Base-by-base conservation (phyloP, 495 filamentous ascomycete genomes). In the Tuber brumale region DNA sequence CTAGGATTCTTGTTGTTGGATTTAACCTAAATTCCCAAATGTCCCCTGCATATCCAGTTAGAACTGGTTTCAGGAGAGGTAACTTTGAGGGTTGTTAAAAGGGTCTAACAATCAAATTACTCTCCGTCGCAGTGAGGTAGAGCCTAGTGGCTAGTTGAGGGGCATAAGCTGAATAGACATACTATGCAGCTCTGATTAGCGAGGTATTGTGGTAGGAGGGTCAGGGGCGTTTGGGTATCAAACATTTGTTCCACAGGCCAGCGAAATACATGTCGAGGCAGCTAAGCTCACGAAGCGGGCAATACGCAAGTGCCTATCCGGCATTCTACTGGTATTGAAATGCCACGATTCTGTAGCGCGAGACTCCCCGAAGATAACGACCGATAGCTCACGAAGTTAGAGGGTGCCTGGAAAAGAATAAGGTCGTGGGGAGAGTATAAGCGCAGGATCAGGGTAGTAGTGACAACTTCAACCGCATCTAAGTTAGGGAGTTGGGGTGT, bases 161-260 rank as follows among this genome's bases (percentile, higher is more conserved):
- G 42, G 91, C 95, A 94, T 96, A 99, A 85, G 95, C 96, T 74
- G 94, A 97, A 82, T 97, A 99, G 78, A 94, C 96, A 89, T 99
- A 99, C 94, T 97, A 80, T n/a, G 74, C 37, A 44, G 18, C 12
- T 41, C 44, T 9, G 16, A 21, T 72, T 31, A 77, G 72, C 72
- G 23, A 46, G 39, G 39, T 42, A 31, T 72, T 83, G 44, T 81
- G 75, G 71, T 73, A 69, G 73, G 61, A 7, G 70, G 51, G 73
- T 73, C 72, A 76, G 44, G 46, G 72, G 39, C 66, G 48, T 74
- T 70, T 41, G 74, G 19, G 78, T 79, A 74, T 81, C 91, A 82
- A 85, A 96, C 94, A 86, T 97, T 97, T 69, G 94, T 97, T 76
- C 95, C 95, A 84, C 93, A 96, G 76, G 94, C 92, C 75, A 99